Evolutionary conservation across 495 filamentous ascomycete species (phyloP).

Genomic region (Neurospora africana): DNA sequence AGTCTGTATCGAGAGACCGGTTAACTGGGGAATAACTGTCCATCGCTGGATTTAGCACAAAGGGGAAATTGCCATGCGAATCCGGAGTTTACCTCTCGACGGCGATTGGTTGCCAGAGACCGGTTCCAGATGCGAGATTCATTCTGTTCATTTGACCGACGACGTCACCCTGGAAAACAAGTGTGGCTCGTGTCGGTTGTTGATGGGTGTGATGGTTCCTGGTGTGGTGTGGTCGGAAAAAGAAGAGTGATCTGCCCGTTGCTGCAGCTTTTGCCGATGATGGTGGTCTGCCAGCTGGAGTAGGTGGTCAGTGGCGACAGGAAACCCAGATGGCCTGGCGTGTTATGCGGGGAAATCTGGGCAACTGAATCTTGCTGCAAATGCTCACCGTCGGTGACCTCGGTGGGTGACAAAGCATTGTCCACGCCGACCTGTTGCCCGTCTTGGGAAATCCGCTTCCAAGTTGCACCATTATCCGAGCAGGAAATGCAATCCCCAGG

Average conservation of each 20-base stretch:
- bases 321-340: not conserved
- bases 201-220: not conserved
- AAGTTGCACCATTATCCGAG: too few relatives aligned
- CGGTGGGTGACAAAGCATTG: too few relatives aligned
- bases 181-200: not conserved
- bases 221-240: not conserved
- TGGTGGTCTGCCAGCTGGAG: not conserved
- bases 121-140: not conserved
- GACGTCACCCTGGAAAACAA: not conserved
- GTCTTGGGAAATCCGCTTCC: too few relatives aligned
- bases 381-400: too few relatives aligned
- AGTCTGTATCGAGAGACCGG: not conserved
- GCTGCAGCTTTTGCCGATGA: not conserved
- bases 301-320: not conserved
- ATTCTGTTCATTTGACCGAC: not conserved
- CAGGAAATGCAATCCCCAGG: too few relatives aligned
- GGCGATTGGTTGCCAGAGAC: not conserved
- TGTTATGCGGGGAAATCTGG: not conserved
- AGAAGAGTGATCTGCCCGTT: not conserved
- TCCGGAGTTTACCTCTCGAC: not conserved
- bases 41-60: not conserved
- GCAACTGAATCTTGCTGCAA: not conserved
- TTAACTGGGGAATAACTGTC: not conserved
- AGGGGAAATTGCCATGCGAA: not conserved
- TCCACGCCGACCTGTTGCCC: too few relatives aligned